Conservation (phyloP, 1,139 yeast species). For the Tardiomyces depauwii region DNA sequence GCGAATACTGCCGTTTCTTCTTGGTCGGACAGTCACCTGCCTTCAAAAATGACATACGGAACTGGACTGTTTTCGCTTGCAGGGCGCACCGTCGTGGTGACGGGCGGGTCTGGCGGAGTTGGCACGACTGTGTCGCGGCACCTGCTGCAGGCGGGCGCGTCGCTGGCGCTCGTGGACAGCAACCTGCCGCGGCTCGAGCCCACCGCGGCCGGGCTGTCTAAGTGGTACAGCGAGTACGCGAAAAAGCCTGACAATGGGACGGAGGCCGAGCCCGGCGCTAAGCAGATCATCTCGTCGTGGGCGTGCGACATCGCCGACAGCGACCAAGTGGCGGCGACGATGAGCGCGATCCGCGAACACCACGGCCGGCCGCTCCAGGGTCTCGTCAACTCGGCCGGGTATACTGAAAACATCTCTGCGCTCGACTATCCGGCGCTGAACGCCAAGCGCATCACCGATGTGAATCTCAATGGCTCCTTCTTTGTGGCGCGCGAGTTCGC, state of each 20-base stretch:
- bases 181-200: conserved; percentile 44
- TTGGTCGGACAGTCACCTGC: no score
- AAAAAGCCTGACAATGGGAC: conserved; percentile 28
- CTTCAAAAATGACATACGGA: neutral
- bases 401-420: conserved; percentile 69
- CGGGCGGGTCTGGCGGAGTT: conserved; percentile 81
- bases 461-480: conserved; percentile 65
- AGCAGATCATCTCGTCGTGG: conserved; percentile 45
- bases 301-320: conserved; percentile 67
- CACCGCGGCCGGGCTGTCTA: conserved; percentile 47
- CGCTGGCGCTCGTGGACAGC: conserved; percentile 62
- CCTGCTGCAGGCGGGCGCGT: conserved; percentile 20
- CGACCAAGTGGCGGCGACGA: conserved; percentile 44
- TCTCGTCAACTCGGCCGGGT: conserved; percentile 74
- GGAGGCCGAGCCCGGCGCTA: conserved; percentile 32
- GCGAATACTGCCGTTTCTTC: no score
- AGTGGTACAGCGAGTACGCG: conserved; percentile 34
- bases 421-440: conserved; percentile 63
- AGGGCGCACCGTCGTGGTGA: conserved; percentile 59
- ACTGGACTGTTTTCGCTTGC: conserved; percentile 33
- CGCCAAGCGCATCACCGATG: conserved; percentile 60
- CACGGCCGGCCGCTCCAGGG: conserved; percentile 54
- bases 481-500: conserved; percentile 59
- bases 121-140: conserved; percentile 40
- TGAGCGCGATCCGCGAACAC: conserved; percentile 36